These are phyloP conservation scores for Lepidium africanum DNA, from an alignment of 345 rosid genomes.

Conservation along the genomic window DNA sequence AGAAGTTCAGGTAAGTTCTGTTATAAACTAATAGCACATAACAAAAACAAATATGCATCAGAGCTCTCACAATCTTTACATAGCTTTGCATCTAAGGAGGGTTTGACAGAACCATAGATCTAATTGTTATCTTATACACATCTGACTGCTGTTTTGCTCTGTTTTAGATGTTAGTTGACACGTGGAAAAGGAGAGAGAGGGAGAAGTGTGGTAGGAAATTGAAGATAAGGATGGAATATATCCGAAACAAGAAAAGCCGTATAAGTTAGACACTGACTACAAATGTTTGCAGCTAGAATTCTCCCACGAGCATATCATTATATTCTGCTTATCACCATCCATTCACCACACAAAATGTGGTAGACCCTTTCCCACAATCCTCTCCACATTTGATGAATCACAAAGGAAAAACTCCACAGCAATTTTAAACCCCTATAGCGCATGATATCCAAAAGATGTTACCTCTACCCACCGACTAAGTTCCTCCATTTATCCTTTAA, in stretches of 20 bases:
- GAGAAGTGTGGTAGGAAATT: background rate
- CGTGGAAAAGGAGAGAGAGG: constrained; percentile 12
- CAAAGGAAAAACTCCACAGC: background rate
- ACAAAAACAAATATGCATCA: constrained; percentile 6
- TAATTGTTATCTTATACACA: background rate
- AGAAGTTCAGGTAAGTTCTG: constrained; percentile 8
- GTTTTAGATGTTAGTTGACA: constrained; percentile 9
- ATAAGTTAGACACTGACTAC: constrained; percentile 20
- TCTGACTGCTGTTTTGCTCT: constrained; percentile 22
- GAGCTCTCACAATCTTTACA: too few species aligned
- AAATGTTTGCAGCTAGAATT: constrained; percentile 4
- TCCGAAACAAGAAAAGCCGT: constrained; percentile 21
- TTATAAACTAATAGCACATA: constrained; percentile 9
- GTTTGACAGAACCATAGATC: background rate
- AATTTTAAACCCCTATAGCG: background rate
- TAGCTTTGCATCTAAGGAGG: constrained; percentile 1
- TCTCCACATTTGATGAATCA: background rate
- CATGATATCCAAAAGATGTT: background rate
- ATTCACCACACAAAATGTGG: constrained; percentile 4
- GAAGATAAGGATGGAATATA: constrained; percentile 24
- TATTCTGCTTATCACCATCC: constrained; percentile 14
- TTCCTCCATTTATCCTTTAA: constrained; percentile 30
- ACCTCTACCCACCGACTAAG: constrained; percentile 12
- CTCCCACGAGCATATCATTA: constrained; percentile 5
- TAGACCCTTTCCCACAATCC: constrained; percentile 1